Evolutionary conservation across 768 basidiomycete species (phyloP), one percentile per base, ranked within the genome.

Genomic region (Cyclocybe aegerita): DNA sequence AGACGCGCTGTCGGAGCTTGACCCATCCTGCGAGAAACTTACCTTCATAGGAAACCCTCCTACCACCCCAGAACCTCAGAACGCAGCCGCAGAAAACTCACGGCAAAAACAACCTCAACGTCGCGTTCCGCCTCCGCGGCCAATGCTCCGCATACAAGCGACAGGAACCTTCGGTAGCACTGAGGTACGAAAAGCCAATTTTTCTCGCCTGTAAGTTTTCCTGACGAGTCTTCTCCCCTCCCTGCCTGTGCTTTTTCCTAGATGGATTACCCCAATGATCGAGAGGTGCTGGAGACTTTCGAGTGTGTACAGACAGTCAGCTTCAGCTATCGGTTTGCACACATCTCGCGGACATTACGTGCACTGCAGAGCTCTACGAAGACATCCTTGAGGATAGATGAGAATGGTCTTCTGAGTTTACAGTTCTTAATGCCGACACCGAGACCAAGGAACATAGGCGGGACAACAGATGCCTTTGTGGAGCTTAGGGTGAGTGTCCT

Each of bases 231-330:
- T 23, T 23, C 23, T 48, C 12, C 12, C 15, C 42, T 38, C 4
- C 1, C 17, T 46, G 5, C 23, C 33, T 9, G 16, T 36, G 36
- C 2, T 8, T 23, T 32, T 2, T 29, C 36, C 30, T 59, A 95
- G 93, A 91, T 98, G 85, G 95, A 99, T 69, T 98, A 95, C 55
- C 93, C 93, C 3, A 93, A 91, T 59, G 93, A 96, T 61, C 78
- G 80, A 42, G 93, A 97, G 43, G 90, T 98, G 0, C 77, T 98
- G 30, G 93, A 97, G 67, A 82, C 85, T 0, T 93, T 97, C 59
- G 90, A 96, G 53, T 98, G 95, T 65, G 72, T 67, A 9, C 72
- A 75, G 33, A 69, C 72, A 6, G 77, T 93, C 31, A 76, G 73
- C 33, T 91, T 90, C 66, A 90, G 94, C 59, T 98, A 97, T 68